phyloP scores from a whole-genome alignment of 108 stramenopile genomes.

The Craspedostauros australis region DNA sequence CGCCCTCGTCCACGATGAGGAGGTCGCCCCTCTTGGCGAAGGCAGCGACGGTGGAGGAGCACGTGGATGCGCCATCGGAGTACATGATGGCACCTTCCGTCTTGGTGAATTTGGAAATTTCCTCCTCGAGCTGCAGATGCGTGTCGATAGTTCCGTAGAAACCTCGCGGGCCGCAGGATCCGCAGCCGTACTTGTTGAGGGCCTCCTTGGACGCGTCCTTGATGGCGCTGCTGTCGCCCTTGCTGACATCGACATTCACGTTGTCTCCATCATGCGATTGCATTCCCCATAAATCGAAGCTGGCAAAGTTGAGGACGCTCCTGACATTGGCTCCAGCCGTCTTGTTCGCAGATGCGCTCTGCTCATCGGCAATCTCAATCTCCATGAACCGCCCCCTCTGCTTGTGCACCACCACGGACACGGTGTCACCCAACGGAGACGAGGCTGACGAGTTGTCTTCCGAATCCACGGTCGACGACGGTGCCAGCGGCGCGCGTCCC shows the following conservation, averaged over 20 bases:
- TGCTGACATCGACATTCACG: neutral
- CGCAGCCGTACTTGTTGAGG: conserved; percentile 85
- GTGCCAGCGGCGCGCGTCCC: conserved; percentile 70
- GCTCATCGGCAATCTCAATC: neutral
- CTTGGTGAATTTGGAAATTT: conserved; percentile 70
- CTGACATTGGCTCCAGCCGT: neutral
- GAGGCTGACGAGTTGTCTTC: too few species aligned
- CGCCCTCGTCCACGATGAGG: conserved; percentile 89
- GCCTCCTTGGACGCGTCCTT: conserved; percentile 60
- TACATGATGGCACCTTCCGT: conserved; percentile 94
- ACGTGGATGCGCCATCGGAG: conserved; percentile 88
- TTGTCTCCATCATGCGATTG: conserved; percentile 36
- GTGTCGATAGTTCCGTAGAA: conserved; percentile 99
- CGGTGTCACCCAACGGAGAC: too few species aligned
- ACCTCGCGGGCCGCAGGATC: conserved; percentile 97
- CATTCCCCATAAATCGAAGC: conserved; percentile 68
- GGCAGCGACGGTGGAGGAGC: conserved; percentile 90
- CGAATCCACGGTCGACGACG: neutral
- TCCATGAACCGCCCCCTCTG: conserved; percentile 19
- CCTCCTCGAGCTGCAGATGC: conserved; percentile 84
- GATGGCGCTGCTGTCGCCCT: conserved; percentile 15
- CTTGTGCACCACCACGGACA: conserved; percentile 29
- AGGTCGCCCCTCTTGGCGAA: conserved; percentile 98
- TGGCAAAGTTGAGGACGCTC: conserved; percentile 85
- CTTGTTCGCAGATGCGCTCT: too few species aligned